phyloP scores from a whole-genome alignment of 345 rosid genomes.

The Moricandia arvensis region DNA sequence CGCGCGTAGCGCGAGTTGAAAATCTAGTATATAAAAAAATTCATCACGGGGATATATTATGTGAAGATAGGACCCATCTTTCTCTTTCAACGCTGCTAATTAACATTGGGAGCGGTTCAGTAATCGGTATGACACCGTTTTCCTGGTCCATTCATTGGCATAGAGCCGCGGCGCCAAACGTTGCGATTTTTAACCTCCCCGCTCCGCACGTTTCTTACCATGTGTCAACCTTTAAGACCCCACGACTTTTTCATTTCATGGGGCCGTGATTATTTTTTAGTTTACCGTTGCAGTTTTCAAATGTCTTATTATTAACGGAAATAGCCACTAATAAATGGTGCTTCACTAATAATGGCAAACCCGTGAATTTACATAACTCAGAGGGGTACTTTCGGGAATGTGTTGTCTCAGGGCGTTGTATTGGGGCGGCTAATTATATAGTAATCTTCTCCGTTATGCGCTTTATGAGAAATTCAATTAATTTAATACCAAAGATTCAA shows the following conservation, averaged over 20 bases:
- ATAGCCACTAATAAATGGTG: conserved; percentile 10
- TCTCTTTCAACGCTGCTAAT: background rate
- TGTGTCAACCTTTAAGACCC: conserved; percentile 40
- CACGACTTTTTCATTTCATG: conserved; percentile 40
- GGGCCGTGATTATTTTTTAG: conserved; percentile 22
- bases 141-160: background rate
- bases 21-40: background rate
- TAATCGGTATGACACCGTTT: too few relatives aligned
- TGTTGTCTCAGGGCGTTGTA: conserved; percentile 12
- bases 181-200: background rate
- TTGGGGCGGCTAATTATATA: conserved; percentile 23
- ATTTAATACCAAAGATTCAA: conserved; percentile 7
- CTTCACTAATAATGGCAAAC: background rate
- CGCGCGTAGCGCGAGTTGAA: too few relatives aligned
- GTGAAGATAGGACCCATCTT: conserved; percentile 14
- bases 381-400: conserved; percentile 7
- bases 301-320: conserved; percentile 25
- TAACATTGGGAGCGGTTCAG: too few relatives aligned
- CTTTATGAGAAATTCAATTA: conserved; percentile 18
- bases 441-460: conserved; percentile 19
- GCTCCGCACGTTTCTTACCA: conserved; percentile 10
- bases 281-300: conserved; percentile 19
- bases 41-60: conserved; percentile 1
- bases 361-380: background rate
- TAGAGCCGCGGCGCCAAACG: conserved; percentile 17